Base-by-base conservation (phyloP, 1,284 basidiomycete species). In the Sanguinoderma infundibulare region DNA sequence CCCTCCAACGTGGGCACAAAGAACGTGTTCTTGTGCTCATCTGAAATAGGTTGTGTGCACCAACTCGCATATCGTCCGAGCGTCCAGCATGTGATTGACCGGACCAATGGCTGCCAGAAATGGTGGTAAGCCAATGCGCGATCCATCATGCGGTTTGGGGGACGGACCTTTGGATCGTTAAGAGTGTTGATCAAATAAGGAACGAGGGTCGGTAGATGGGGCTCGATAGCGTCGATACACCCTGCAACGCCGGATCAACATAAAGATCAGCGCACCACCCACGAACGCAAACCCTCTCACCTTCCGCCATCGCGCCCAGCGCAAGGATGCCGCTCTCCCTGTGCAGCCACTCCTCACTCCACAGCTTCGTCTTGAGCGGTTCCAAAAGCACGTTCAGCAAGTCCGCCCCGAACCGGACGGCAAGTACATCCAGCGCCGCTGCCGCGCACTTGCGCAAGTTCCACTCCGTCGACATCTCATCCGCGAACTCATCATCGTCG, bases 81-180 rank as follows among this genome's bases (percentile, higher is more conserved):
- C 0, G 97, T 98, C 98, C 98, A 99, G 76, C 98, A 99, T 17
- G 97, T 96, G 75, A 99, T 99, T 14, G 96, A 98, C 56, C 98
- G 91, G 7, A 99, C 95, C 34, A 99, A 87, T 35, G 98, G 97
- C 92, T 96, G 71, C 22, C 26, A 49, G 63, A 51, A 51, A 60
- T 58, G 20, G 28, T 28, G 30, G n/a, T 57, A 28, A 52, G 26
- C n/a, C 26, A 1, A 35, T 22, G 28, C 22, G 5, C 20, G 12
- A 20, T 30, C 22, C 2, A 24, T 32, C 28, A 10, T 9, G 38
- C 14, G 9, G 28, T 32, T 24, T 64, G 40, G 10, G 14, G 35
- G 38, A 69, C 76, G 55, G 69, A 92, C 94, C 87, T 98, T 98
- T 53, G 92, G 82, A 78, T 99, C 96, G 67, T 90, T 91, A 60